Conservation (phyloP, 1,139 yeast genomes). For the Suhomyces guaymorum region DNA sequence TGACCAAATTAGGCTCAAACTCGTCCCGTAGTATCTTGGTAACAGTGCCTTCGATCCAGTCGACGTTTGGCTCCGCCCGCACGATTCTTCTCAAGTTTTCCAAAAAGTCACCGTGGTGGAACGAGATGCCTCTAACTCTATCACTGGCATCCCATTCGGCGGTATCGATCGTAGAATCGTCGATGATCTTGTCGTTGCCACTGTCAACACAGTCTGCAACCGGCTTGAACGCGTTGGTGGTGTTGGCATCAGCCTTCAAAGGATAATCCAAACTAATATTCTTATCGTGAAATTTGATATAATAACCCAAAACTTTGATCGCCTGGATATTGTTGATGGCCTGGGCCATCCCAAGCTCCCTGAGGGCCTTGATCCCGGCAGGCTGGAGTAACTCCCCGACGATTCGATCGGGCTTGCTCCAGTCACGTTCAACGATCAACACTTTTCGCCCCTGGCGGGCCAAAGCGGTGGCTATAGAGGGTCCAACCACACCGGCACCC, state of each 20-base stretch:
- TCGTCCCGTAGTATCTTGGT: conserved; percentile 56
- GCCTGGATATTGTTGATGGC: conserved; percentile 85
- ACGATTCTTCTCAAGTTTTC: conserved; percentile 76
- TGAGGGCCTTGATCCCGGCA: conserved; percentile 81
- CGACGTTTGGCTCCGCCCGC: conserved; percentile 64
- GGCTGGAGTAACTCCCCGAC: conserved; percentile 98
- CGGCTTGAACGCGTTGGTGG: conserved; percentile 46
- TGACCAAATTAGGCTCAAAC: conserved; percentile 47
- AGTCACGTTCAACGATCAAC: conserved; percentile 78
- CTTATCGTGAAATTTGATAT: conserved; percentile 64
- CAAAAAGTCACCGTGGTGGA: conserved; percentile 90
- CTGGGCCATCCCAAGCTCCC: conserved; percentile 76
- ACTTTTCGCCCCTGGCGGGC: conserved; percentile 88
- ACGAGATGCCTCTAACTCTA: conserved; percentile 74
- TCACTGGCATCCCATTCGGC: conserved; percentile 61
- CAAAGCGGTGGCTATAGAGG: conserved; percentile 84
- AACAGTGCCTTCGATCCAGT: conserved; percentile 81
- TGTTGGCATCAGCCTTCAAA: conserved; percentile 49
- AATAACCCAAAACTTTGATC: conserved; percentile 74
- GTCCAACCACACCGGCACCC: conserved; percentile 97
- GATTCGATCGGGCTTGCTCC: conserved; percentile 90
- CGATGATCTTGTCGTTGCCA: conserved; percentile 54
- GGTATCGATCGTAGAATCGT: conserved; percentile 50
- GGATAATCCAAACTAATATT: conserved; percentile 71
- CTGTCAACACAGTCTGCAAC: conserved; percentile 55